Evolutionary conservation across 2,329 filamentous ascomycete genomes (phyloP).

Genomic region (Fusarium humuli): DNA sequence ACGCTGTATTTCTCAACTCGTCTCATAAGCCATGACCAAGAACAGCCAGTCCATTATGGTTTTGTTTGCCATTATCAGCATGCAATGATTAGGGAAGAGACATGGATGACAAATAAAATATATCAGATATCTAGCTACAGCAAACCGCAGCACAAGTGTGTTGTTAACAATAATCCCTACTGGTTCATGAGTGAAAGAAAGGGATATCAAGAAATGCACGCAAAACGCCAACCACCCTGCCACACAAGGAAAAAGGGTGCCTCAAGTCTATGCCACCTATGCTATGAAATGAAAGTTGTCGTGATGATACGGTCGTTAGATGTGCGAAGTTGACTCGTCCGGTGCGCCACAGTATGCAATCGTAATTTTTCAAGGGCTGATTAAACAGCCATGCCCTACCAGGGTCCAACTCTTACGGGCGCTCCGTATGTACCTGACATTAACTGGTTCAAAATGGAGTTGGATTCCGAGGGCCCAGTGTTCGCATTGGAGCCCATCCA

Average conservation of each 20-base stretch:
- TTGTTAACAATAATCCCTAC: slow-evolving; percentile 40
- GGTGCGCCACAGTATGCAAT: slow-evolving; percentile 44
- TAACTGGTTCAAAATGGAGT: slow-evolving; percentile 72
- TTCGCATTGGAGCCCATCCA: slow-evolving; percentile 73
- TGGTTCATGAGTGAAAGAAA: slow-evolving; percentile 41
- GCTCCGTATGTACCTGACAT: slow-evolving; percentile 70
- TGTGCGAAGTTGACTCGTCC: slow-evolving; percentile 45
- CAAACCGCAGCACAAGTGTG: slow-evolving; percentile 32
- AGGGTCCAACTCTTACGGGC: slow-evolving; percentile 72
- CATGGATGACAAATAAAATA: slow-evolving; percentile 16
- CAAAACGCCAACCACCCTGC: slow-evolving; percentile 51
- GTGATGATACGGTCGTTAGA: slow-evolving; percentile 50
- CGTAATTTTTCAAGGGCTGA: slow-evolving; percentile 24
- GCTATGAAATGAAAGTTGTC: slow-evolving; percentile 51
- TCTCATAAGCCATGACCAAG: neutral
- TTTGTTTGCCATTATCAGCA: neutral
- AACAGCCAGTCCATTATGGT: neutral
- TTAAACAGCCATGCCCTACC: slow-evolving; percentile 54
- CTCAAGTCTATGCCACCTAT: slow-evolving; percentile 54
- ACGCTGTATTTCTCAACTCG: neutral
- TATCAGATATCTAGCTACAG: slow-evolving; percentile 45
- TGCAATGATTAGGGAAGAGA: neutral
- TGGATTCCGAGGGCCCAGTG: slow-evolving; percentile 56
- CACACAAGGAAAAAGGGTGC: slow-evolving; percentile 46
- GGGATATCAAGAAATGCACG: slow-evolving; percentile 49